Percentiles rank a stretch among this genome's conserved stretches.
These are phyloP conservation scores for Botrytis paeoniae DNA, from an alignment of 2,329 filamentous ascomycete genomes.

Conservation along the genomic window DNA sequence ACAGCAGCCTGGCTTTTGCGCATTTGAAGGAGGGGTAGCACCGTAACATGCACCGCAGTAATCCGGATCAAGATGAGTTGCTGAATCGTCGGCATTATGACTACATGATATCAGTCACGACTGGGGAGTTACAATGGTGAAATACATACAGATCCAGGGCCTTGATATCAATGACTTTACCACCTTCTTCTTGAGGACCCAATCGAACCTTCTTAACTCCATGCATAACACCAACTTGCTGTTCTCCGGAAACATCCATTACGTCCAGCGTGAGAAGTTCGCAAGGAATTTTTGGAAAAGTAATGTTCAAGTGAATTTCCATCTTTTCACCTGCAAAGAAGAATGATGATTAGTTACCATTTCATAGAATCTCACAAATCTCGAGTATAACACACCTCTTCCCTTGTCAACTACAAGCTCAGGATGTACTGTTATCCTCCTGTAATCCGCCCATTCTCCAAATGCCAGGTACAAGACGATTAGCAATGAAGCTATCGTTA, in stretches of 20 bases:
- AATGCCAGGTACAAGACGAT: slow-evolving; percentile 85
- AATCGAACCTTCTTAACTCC: slow-evolving; percentile 90
- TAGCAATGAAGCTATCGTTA: slow-evolving; percentile 86
- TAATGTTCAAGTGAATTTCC: slow-evolving; percentile 98
- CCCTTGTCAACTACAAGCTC: slow-evolving; percentile 97
- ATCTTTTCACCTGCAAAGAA: slow-evolving; percentile 78
- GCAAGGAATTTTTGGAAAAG: slow-evolving; percentile 90
- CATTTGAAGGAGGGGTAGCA: slow-evolving; percentile 68
- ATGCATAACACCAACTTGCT: slow-evolving; percentile 90
- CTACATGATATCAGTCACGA: slow-evolving; percentile 41
- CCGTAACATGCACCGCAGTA: slow-evolving; percentile 97
- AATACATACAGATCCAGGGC: slow-evolving; percentile 59
- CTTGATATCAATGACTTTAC: slow-evolving; percentile 68
- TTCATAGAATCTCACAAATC: neutral
- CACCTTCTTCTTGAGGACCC: slow-evolving; percentile 67
- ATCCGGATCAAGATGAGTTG: slow-evolving; percentile 77
- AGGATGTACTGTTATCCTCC: slow-evolving; percentile 79
- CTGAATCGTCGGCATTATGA: slow-evolving; percentile 62
- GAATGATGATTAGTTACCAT: slow-evolving; percentile 15
- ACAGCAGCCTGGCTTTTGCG: slow-evolving; percentile 83
- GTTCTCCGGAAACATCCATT: slow-evolving; percentile 97
- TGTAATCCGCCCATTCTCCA: slow-evolving; percentile 96
- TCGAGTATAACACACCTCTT: slow-evolving; percentile 59
- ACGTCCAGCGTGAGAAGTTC: slow-evolving; percentile 95
- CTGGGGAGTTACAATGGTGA: slow-evolving; percentile 22